Evolutionary conservation across 495 filamentous ascomycete genomes (phyloP), one percentile per base, ranked within the genome.

Genomic region (Coniosporium apollinis): DNA sequence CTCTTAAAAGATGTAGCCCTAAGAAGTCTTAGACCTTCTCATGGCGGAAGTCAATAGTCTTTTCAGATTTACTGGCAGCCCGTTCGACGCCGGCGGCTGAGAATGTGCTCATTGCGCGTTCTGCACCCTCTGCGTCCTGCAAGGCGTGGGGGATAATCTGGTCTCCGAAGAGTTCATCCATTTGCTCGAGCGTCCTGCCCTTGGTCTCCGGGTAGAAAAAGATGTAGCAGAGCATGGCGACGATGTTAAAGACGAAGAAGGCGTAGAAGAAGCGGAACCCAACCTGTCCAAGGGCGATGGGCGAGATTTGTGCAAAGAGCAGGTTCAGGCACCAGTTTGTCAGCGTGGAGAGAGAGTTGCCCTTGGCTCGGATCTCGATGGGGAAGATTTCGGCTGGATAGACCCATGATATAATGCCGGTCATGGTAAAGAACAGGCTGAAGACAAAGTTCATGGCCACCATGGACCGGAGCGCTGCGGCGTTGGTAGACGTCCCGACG

Each of bases 361-460:
- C 66, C 20, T 63, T 62, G 22, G 62, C 64, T 29, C 69, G 63
- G 16, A 70, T 60, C 14, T 66, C 57, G 5, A 64, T 64, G 1
- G 67, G 66, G 49, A 71, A 70, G 19, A 74, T 67, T 44, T 74
- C 68, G n/a, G 64, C 56, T 46, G 55, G 62, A 35, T 70, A 69
- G 33, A 69, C 59, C 61, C 66, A 71, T 5, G 65, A 67, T 42
- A 69, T 66, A 19, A 66, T 57, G 2, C 66, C 67, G 14, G 69
- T 47, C 22, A 59, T 52, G 18, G 67, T 70, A 36, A 61, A 71
- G 43, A 65, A 75, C 30, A 72, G 49, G 3, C 61, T 62, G 28
- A 71, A 74, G 20, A 72, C 60, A 25, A 69, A 62, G 43, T 69
- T 67, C 54, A 74, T 67, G 41, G 64, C 64, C 17, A 71, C 65